Base-by-base conservation (phyloP, 2,329 filamentous ascomycete genomes). In the Cordyceps cicadae region DNA sequence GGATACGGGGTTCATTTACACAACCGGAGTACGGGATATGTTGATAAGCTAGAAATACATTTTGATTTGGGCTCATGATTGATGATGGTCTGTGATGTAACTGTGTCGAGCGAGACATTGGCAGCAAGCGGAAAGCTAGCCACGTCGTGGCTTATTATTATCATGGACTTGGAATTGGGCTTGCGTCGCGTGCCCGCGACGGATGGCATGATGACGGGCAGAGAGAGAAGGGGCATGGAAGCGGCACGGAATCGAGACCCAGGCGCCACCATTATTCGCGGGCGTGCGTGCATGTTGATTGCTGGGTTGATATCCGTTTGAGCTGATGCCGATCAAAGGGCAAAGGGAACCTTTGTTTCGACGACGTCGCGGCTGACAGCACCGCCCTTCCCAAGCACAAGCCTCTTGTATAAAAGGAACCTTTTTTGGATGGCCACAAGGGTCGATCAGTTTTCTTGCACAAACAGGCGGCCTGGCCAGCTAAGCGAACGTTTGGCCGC, bases 1-100 rank as follows among this genome's bases (percentile, higher is more conserved):
- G 58, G 51, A 54, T 49, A 48, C 29, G 41, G 32, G 11, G 19
- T 59, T 43, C 58, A 60, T 60, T 60, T 60, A 60, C 58, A 54
- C 48, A 24, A 50, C 19, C 49, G 58, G 58, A 49, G 50, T 48
- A 54, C 17, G 21, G 50, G 58, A 60, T 60, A 60, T 60, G 26
- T 54, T 60, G 50, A 49, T 60, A 54, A 49, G 54, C 14, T 60
- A 29, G 34, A 49, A 41, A 24, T 29, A 54, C 41, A 60, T 60
- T 50, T 41, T 54, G 24, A 11, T 46, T 59, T 46, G 32, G 49
- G 21, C n/a, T 17, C 15, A 48, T 32, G 58, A 54, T 19, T n/a
- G 39, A 17, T 46, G 19, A 8, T 45, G 17, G 4, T 32, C 32
- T 34, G 49, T 59, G 56, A 59, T 59, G 48, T 53, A 54, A 59